Evolutionary conservation across 139 green algal genomes (phyloP), one percentile per base, ranked within the genome.

Genomic region (Diplosphaera chodatii): DNA sequence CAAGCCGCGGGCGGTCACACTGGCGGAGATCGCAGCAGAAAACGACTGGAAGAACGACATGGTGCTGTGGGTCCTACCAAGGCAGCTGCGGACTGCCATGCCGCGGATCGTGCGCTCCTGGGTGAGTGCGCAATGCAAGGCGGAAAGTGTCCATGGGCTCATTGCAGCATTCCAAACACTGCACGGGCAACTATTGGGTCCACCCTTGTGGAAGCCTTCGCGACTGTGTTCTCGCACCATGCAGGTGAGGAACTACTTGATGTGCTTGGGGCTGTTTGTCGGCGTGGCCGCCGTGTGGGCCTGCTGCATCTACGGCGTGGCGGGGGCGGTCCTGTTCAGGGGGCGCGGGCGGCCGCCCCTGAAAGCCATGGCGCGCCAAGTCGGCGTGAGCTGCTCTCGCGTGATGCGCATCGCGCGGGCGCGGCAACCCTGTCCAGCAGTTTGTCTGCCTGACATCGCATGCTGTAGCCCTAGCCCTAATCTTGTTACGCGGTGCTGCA

Each of bases 1-100:
- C 8, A 59, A 59, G 48, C 16, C 48, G 48, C 48, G 4, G 16
- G 22, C 48, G 48, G 48, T 18, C 10, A 59, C 48, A 25, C 48
- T 84, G 4, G 69, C 73, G 1, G 71, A 90, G 4, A 40, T 94
- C 2, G 28, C 33, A 3, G 83, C 83, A 71, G 90, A 96, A 71
- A 85, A 91, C 72, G 79, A 82, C n/a, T 96, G 89, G 89, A 96
- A 96, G 76, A 96, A 93, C 74, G 40, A 71, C 40, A 73, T 96
- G n/a, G 80, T 90, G 27, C 75, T 91, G 48, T 84, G 80, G 72
- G 72, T 79, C 40, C 71, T 87, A 15, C 74, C 80, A 5, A 27
- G 71, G 48, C 48, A 25, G 48, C 48, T 59, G 16, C 48, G 18
- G 10, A 25, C 10, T 59, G 48, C 48, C 4, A 64, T 80, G 69